These are phyloP conservation scores for Pistacia integerrima DNA, from an alignment of 345 rosid species.

Conservation along the genomic window DNA sequence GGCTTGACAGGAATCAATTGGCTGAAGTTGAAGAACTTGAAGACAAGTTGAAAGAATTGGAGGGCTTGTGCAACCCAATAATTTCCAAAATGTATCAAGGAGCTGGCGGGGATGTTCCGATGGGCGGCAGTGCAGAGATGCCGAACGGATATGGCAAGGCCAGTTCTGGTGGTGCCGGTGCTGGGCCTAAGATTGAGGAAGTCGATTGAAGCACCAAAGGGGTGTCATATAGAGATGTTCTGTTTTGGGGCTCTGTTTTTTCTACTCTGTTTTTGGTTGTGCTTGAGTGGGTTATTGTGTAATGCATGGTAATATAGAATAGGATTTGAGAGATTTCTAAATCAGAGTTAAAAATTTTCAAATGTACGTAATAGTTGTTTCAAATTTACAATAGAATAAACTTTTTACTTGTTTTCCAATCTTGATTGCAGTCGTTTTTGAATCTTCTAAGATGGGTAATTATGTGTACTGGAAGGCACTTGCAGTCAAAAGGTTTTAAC, in stretches of 20 bases:
- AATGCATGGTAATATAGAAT: too few species aligned
- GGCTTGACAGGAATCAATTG: conserved; percentile 21
- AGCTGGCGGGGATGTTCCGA: conserved; percentile 17
- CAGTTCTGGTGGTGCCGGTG: conserved; percentile 8
- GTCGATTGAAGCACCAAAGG: conserved; percentile 8
- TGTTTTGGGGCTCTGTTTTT: not conserved
- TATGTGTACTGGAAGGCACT: too few species aligned
- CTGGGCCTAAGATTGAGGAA: conserved; percentile 32
- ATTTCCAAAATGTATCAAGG: conserved; percentile 27
- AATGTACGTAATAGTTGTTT: too few species aligned
- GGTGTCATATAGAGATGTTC: not conserved
- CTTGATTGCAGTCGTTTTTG: too few species aligned
- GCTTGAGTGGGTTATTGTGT: not conserved
- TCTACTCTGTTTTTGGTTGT: not conserved
- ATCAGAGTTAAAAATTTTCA: too few species aligned
- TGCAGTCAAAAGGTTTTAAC: too few species aligned
- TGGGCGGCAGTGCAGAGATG: conserved; percentile 1
- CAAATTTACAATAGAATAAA: too few species aligned
- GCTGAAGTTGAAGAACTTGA: conserved; percentile 21
- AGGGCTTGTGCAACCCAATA: conserved; percentile 27
- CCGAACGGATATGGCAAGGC: not conserved
- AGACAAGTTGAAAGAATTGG: conserved; percentile 24
- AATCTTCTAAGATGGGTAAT: too few species aligned
- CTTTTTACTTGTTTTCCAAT: too few species aligned
- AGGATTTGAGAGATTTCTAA: too few species aligned